phyloP scores from a whole-genome alignment of 2,329 filamentous ascomycete species.

The Blastomyces parvus region DNA sequence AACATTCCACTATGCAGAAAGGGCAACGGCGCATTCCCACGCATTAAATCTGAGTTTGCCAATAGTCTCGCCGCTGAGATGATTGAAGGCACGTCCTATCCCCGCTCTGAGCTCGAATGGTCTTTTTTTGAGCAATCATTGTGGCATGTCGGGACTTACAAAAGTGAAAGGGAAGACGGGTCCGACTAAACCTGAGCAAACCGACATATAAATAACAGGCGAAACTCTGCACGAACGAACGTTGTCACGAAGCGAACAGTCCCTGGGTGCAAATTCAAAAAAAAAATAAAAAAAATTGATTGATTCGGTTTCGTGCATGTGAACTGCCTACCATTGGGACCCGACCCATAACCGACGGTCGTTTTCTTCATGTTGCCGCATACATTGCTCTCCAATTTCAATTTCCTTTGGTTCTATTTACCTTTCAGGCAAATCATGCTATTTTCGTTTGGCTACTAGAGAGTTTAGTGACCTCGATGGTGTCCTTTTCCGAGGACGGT shows the following conservation, averaged over 20 bases:
- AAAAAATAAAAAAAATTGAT: neutral
- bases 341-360: neutral
- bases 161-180: constrained; percentile 1
- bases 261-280: neutral
- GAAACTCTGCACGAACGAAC: neutral
- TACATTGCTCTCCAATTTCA: neutral
- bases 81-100: constrained; percentile 14
- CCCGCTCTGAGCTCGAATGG: constrained; percentile 4
- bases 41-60: constrained; percentile 3
- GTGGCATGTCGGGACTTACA: constrained; percentile 10
- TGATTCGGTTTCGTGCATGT: neutral
- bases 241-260: neutral
- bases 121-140: constrained; percentile 5
- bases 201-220: neutral
- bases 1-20: neutral
- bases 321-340: neutral
- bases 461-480: neutral
- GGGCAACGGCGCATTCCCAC: neutral
- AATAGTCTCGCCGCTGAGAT: constrained; percentile 12
- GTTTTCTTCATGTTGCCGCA: neutral
- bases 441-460: neutral
- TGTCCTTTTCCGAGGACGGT: neutral
- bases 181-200: neutral
- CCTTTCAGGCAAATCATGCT: neutral
- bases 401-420: neutral